Percentiles rank a stretch among this genome's conserved stretches.
Conservation (phyloP, 73 alveolate genomes). For the Loxodes magnus region DNA sequence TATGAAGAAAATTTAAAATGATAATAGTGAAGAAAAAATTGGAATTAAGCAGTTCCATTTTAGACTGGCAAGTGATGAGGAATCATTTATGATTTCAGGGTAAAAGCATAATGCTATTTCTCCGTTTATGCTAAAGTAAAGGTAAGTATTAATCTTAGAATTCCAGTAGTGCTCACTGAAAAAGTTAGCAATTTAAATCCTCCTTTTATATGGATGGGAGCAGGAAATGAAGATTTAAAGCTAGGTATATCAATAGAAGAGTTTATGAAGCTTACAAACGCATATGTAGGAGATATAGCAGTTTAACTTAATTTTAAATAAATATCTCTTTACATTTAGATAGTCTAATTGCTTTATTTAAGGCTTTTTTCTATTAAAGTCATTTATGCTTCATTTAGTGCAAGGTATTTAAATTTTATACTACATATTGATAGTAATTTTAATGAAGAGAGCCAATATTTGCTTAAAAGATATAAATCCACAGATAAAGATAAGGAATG, state of each 20-base stretch:
- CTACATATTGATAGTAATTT: no score
- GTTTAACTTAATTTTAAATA: no score
- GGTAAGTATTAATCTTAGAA: constrained; percentile 26
- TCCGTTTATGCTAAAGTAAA: no score
- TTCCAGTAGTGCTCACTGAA: constrained; percentile 29
- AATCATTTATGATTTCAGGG: constrained; percentile 36
- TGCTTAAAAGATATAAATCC: no score
- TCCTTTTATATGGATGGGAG: constrained; percentile 51
- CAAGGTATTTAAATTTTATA: no score
- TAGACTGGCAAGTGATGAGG: constrained; percentile 49
- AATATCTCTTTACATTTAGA: no score
- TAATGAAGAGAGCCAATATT: no score
- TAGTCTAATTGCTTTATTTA: no score
- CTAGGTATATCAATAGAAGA: constrained; percentile 38
- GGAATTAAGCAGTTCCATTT: constrained; percentile 41
- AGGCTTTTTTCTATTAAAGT: no score
- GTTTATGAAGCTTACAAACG: constrained; percentile 12
- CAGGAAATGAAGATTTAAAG: constrained; percentile 54
- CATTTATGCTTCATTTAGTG: no score
- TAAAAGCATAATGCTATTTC: constrained; percentile 50
- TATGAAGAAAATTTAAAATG: constrained; percentile 23
- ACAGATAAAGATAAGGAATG: no score
- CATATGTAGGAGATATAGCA: neutral
- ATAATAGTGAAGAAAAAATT: constrained; percentile 13
- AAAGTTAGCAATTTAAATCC: constrained; percentile 16